A percentile compares a stretch with the other conserved stretches of the same genome.
Evolutionary conservation across 345 rosid genomes (phyloP).

Genomic region (Psidium guajava): DNA sequence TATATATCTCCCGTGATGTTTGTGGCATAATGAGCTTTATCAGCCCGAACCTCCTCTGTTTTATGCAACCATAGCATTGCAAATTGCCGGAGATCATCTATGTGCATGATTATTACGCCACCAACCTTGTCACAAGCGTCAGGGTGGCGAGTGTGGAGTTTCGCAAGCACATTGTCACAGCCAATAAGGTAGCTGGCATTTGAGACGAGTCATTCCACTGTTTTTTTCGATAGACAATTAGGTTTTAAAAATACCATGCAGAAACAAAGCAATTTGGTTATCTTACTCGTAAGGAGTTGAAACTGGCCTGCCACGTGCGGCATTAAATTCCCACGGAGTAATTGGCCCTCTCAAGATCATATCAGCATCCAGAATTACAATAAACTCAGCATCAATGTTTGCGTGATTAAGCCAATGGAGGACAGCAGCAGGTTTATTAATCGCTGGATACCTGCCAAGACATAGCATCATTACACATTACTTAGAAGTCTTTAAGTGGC

Average conservation of each 20-base stretch:
- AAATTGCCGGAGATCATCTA: constrained; percentile 82
- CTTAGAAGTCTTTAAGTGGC: not conserved
- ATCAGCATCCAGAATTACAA: constrained; percentile 96
- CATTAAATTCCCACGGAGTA: constrained; percentile 95
- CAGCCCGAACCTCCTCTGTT: constrained; percentile 95
- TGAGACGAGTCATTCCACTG: not conserved
- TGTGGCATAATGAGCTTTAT: constrained; percentile 81
- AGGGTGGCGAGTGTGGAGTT: constrained; percentile 86
- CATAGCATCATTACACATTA: not conserved
- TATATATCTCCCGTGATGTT: constrained; percentile 90
- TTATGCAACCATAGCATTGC: constrained; percentile 93
- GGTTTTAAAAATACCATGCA: not conserved
- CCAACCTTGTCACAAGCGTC: constrained; percentile 97
- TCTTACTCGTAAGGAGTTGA: constrained; percentile 98
- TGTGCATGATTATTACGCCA: constrained; percentile 94
- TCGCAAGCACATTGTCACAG: constrained; percentile 87
- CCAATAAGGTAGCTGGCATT: constrained; percentile 76
- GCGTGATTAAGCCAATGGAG: constrained; percentile 99
- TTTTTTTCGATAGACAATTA: not conserved
- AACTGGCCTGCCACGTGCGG: constrained; percentile 87
- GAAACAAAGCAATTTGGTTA: not conserved
- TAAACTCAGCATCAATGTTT: constrained; percentile 70
- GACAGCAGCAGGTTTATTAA: constrained; percentile 96
- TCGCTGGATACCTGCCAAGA: constrained; percentile 87
- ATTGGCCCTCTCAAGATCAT: constrained; percentile 95